A percentile compares a stretch with the other conserved stretches of the same genome.
These are phyloP conservation scores for Vitis cinerea DNA, from an alignment of 164 flowering plant species.

Conservation along the genomic window DNA sequence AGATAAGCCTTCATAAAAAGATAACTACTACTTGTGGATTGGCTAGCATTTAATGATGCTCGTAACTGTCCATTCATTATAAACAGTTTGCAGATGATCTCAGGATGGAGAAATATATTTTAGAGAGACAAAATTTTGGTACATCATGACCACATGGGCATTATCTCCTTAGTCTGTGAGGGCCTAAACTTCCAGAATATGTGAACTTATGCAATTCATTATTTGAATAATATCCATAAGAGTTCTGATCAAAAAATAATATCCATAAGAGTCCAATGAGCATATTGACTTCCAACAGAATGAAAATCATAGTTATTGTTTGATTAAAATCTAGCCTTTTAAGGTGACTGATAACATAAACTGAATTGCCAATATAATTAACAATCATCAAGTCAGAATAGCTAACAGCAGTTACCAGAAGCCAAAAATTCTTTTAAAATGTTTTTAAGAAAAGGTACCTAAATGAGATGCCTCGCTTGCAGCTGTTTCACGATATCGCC, in stretches of 20 bases:
- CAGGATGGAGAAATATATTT: too few relatives aligned
- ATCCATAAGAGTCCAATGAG: background rate
- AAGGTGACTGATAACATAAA: background rate
- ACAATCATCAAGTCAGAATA: background rate
- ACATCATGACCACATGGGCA: background rate
- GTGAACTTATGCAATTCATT: background rate
- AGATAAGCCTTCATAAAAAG: too few relatives aligned
- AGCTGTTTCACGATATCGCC: constrained; percentile 62
- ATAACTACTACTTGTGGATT: too few relatives aligned
- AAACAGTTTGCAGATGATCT: too few relatives aligned
- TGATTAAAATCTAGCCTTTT: background rate
- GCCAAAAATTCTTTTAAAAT: background rate
- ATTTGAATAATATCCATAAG: background rate
- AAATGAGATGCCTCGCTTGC: constrained; percentile 29
- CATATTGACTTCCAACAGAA: background rate
- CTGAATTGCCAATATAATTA: too few relatives aligned
- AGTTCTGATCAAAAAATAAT: background rate
- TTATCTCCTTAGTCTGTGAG: background rate
- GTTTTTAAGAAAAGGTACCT: constrained; percentile 32
- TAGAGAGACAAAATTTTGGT: too few relatives aligned
- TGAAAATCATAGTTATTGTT: background rate
- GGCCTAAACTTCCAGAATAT: background rate
- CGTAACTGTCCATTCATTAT: too few relatives aligned
- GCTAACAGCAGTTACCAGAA: background rate
- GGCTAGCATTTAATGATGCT: too few relatives aligned